Conservation (phyloP, 768 basidiomycete genomes). For the Saitozyma podzolica region DNA sequence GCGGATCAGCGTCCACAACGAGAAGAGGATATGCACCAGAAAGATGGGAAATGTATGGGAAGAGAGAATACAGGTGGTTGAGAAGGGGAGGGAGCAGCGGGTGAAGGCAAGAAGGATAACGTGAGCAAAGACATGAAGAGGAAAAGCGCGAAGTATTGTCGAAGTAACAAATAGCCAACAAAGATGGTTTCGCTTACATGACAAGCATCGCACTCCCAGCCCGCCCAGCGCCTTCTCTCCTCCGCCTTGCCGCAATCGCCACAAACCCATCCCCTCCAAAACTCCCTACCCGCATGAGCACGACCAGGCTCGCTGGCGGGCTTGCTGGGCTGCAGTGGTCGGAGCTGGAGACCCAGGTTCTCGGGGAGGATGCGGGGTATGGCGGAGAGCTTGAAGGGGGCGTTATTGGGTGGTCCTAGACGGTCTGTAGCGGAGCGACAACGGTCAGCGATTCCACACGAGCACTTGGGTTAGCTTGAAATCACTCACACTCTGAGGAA, state of each 20-base stretch:
- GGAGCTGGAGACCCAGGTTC: slow-evolving; percentile 27
- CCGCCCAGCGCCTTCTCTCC: slow-evolving; percentile 39
- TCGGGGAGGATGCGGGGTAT: slow-evolving; percentile 26
- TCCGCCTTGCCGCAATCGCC: slow-evolving; percentile 37
- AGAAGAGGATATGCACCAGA: too few species aligned
- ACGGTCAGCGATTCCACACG: too few species aligned
- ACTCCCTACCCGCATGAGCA: slow-evolving; percentile 27
- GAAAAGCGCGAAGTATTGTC: not conserved
- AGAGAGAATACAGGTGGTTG: too few species aligned
- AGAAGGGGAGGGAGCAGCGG: too few species aligned
- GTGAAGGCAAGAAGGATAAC: too few species aligned
- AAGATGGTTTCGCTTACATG: slow-evolving; percentile 7
- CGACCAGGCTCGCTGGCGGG: slow-evolving; percentile 4
- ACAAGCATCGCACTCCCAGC: slow-evolving; percentile 48
- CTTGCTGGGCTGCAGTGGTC: slow-evolving; percentile 15
- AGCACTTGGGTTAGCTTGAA: too few species aligned
- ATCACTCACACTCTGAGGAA: too few species aligned
- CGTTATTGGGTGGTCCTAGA: not conserved
- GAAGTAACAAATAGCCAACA: not conserved
- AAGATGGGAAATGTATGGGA: too few species aligned
- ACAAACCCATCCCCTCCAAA: slow-evolving; percentile 46
- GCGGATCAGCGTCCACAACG: too few species aligned
- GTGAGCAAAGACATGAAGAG: too few species aligned
- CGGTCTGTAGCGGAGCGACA: not conserved
- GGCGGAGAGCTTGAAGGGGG: not conserved